Evolutionary conservation across 495 filamentous ascomycete genomes (phyloP).

Genomic region (Annulohypoxylon bovei): DNA sequence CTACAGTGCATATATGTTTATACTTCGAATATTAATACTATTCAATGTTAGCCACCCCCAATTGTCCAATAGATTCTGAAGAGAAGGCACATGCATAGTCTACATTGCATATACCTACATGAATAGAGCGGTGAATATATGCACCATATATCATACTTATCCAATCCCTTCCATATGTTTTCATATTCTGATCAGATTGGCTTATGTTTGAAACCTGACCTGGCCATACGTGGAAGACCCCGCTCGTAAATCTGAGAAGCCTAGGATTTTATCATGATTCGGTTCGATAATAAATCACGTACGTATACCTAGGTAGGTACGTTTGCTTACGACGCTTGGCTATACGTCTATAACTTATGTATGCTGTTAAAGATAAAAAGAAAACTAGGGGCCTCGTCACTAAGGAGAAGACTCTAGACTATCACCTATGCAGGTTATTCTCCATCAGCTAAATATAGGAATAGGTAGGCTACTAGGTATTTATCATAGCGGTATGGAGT

Average conservation of each 20-base stretch:
- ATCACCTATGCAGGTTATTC: neutral
- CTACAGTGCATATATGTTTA: neutral
- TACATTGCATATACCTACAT: conserved; percentile 8
- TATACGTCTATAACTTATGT: neutral
- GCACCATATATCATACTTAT: conserved; percentile 14
- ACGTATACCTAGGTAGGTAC: neutral
- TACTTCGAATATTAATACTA: neutral
- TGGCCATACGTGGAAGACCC: conserved; percentile 8
- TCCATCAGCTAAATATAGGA: neutral
- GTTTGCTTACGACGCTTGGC: neutral
- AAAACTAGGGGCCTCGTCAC: neutral
- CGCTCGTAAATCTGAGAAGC: conserved; percentile 14
- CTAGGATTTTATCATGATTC: conserved; percentile 1
- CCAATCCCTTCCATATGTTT: conserved; percentile 16
- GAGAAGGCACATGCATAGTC: conserved; percentile 6
- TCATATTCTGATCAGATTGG: conserved; percentile 28
- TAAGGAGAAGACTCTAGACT: neutral
- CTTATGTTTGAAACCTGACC: conserved; percentile 34
- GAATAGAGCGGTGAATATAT: conserved; percentile 38
- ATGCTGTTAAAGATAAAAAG: neutral
- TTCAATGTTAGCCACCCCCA: neutral
- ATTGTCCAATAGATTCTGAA: conserved; percentile 24
- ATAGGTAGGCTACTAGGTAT: neutral
- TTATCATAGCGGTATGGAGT: neutral
- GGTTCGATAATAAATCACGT: neutral